Evolutionary conservation across 2,329 filamentous ascomycete genomes (phyloP).

Genomic region (Alternaria alternata): DNA sequence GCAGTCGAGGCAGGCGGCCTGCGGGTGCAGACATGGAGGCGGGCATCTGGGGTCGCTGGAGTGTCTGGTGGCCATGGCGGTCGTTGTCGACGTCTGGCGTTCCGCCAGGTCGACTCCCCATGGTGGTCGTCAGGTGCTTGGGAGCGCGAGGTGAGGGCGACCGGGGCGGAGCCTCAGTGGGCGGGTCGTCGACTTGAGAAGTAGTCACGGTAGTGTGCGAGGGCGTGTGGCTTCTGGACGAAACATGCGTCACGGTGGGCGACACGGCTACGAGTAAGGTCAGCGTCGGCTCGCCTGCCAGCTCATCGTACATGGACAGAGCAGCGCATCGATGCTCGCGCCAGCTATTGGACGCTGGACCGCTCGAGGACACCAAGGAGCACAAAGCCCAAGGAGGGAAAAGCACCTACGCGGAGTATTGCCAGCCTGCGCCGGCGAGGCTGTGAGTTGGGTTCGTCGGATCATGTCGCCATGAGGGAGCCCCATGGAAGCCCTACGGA

Average conservation of each 20-base stretch:
- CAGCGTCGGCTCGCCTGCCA: slow-evolving; percentile 49
- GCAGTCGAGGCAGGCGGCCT: slow-evolving; percentile 60
- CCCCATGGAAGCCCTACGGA: slow-evolving; percentile 19
- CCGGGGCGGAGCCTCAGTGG: slow-evolving; percentile 61
- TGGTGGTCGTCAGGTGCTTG: slow-evolving; percentile 35
- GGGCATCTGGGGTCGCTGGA: slow-evolving; percentile 47
- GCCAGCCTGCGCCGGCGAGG: slow-evolving; percentile 65
- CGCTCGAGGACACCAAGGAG: slow-evolving; percentile 12
- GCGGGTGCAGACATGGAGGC: slow-evolving; percentile 57
- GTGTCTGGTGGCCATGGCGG: slow-evolving; percentile 13
- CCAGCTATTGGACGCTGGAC: slow-evolving; percentile 36
- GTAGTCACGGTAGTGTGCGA: slow-evolving; percentile 49
- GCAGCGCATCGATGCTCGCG: slow-evolving; percentile 41
- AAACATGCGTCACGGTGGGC: slow-evolving; percentile 59
- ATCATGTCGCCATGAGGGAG: slow-evolving; percentile 45
- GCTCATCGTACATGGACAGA: slow-evolving; percentile 49
- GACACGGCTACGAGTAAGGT: slow-evolving; percentile 57
- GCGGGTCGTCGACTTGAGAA: slow-evolving; percentile 59
- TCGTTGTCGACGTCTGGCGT: slow-evolving; percentile 27
- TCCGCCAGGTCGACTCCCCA: slow-evolving; percentile 50
- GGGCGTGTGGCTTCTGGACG: slow-evolving; percentile 65
- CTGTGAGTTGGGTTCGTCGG: slow-evolving; percentile 46
- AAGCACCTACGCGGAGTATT: slow-evolving; percentile 67
- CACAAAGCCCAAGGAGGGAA: not conserved
- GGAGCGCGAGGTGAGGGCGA: slow-evolving; percentile 50